Base-by-base conservation (phyloP, 345 rosid genomes). In the Corymbia maculata region DNA sequence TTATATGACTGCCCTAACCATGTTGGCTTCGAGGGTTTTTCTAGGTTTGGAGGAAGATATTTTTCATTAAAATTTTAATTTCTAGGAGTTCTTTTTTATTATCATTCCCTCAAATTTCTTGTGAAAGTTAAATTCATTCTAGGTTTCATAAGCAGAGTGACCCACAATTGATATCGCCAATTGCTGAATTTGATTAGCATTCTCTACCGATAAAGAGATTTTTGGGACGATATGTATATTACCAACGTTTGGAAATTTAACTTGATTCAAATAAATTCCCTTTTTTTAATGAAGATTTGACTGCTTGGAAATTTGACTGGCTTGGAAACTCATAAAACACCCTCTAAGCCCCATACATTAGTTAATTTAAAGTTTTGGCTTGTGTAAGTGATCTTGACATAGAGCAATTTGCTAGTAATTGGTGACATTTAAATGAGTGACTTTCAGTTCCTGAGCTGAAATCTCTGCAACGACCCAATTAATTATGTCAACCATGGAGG, bases 281-380 rank as follows among this genome's bases (percentile, higher is more conserved):
- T 61, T 61, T 61, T 61, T 61, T 61, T 61, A 26, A 61, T 0
- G 68, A 61, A 61, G n/a, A n/a, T n/a, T n/a, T n/a, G n/a, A 61
- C 4, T 1, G 14, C 68, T 30, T 61, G 28, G 32, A 11, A 30
- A 61, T 61, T 30, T 30, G 12, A 26, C 14, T 26, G 11, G 42
- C 79, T 32, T 0, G 26, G 22, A 70, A 70, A 32, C 24, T 6
- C 30, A 26, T 26, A 13, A 26, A 59, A 59, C 30, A 26, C 1
- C 26, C 0, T 26, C 1, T 26, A 59, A 59, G 22, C 80, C 10
- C 13, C 4, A 11, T 17, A 30, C 4, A 32, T 0, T 17, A 3
- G 26, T 30, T 68, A 68, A 64, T 64, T 64, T 64, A 14, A 15
- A 11, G 5, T 21, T 15, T 68, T 15, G 22, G 32, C 22, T 2